Evolutionary conservation across 805 yeast species (phyloP).

Genomic region (Kodamaea leandrae): DNA sequence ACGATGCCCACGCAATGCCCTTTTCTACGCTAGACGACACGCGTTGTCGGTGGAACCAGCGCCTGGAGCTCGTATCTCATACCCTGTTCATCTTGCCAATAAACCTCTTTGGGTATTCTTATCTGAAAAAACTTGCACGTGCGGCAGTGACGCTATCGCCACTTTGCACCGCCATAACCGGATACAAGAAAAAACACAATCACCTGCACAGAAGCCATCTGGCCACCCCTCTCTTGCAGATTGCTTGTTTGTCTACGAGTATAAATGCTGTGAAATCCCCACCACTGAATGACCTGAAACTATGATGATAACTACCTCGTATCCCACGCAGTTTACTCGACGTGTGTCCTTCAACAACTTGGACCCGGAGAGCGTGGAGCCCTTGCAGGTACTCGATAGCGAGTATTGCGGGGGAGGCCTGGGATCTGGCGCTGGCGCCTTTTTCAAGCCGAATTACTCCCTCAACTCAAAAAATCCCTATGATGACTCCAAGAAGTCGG

Average conservation of each 20-base stretch:
- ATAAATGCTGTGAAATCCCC: conserved; percentile 1
- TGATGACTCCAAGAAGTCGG: not conserved
- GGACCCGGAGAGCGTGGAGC: conserved; percentile 20
- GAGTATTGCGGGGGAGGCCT: conserved; percentile 2
- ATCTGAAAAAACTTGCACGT: not conserved
- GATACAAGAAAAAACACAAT: conserved; percentile 1
- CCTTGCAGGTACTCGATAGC: not conserved
- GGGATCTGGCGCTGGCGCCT: conserved; percentile 2
- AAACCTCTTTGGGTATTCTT: too few species aligned
- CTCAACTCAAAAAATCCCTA: not conserved
- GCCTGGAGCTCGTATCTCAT: too few species aligned
- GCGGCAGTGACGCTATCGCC: not conserved
- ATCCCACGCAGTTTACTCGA: conserved; percentile 22
- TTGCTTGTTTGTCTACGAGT: not conserved
- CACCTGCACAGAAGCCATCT: conserved; percentile 1
- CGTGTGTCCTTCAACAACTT: conserved; percentile 47
- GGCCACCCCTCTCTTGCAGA: conserved; percentile 1
- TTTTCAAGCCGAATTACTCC: conserved; percentile 10
- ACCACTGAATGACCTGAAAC: not conserved
- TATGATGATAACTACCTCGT: conserved; percentile 3
- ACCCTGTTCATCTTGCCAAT: too few species aligned
- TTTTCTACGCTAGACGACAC: too few species aligned
- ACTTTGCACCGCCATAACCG: not conserved
- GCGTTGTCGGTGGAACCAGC: too few species aligned
- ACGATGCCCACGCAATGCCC: not conserved